Evolutionary conservation across 345 rosid species (phyloP).

Genomic region (Salix caprea): DNA sequence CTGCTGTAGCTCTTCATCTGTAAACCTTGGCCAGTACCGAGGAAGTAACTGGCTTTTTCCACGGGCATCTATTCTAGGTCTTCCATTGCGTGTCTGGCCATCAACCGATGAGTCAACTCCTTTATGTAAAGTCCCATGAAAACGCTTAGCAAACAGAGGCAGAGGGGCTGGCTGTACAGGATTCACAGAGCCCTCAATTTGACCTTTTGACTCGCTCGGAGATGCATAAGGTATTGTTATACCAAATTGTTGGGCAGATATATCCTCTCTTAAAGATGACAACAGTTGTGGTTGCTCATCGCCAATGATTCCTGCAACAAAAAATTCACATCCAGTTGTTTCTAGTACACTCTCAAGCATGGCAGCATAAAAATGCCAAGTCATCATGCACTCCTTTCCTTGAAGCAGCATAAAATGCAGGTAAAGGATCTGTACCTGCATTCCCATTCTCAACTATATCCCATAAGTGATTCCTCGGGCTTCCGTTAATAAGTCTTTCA

Average conservation of each 20-base stretch:
- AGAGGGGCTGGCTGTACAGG: conserved; percentile 41
- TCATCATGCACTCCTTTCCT: background rate
- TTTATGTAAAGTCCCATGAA: conserved; percentile 42
- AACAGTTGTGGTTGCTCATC: conserved; percentile 44
- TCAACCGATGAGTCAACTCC: conserved; percentile 52
- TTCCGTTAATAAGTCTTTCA: conserved; percentile 55
- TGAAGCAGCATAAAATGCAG: conserved; percentile 1
- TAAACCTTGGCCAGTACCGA: conserved; percentile 80
- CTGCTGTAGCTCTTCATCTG: conserved; percentile 65
- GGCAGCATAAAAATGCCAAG: conserved; percentile 2
- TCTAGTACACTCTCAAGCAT: conserved; percentile 7
- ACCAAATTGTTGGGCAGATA: conserved; percentile 44
- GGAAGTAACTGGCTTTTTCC: conserved; percentile 69
- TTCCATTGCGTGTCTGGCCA: conserved; percentile 46
- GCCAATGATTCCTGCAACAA: conserved; percentile 45
- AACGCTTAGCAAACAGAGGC: conserved; percentile 38
- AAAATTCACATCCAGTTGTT: conserved; percentile 7
- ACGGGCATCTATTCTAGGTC: conserved; percentile 60
- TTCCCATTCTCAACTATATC: conserved; percentile 51
- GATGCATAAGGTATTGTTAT: conserved; percentile 41
- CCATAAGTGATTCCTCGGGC: conserved; percentile 36
- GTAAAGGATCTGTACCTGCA: conserved; percentile 43
- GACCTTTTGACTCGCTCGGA: conserved; percentile 53
- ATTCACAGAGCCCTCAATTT: conserved; percentile 42
- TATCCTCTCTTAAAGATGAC: conserved; percentile 49